Conservation (phyloP, 179 eudicot genomes). For the Beta corolliflora region DNA sequence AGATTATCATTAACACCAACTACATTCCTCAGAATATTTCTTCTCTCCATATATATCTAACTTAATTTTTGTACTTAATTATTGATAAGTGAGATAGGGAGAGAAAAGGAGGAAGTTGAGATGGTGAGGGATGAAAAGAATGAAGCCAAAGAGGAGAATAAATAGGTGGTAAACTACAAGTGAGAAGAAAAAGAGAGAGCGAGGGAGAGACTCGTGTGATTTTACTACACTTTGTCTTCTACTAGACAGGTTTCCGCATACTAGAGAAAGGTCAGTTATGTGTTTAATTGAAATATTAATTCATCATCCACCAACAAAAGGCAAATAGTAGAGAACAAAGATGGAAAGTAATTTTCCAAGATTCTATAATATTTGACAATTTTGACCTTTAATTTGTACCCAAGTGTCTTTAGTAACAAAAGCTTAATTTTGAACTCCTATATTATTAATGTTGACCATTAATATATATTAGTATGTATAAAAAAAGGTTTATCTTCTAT, state of each 20-base stretch:
- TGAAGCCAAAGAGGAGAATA: slow-evolving; percentile 11
- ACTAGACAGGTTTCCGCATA: slow-evolving; percentile 6
- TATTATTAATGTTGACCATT: no score
- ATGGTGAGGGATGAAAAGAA: slow-evolving; percentile 11
- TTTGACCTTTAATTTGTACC: background rate
- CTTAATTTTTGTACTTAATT: background rate
- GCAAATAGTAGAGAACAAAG: background rate
- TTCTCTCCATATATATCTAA: background rate
- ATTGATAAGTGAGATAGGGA: background rate
- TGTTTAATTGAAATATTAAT: background rate
- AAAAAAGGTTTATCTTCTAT: no score
- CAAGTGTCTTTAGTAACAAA: background rate
- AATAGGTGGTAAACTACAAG: background rate
- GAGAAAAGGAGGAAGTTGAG: background rate
- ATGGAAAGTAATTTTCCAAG: background rate
- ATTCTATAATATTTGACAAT: background rate
- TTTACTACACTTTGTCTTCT: slow-evolving; percentile 21
- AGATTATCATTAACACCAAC: no score
- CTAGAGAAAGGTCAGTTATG: slow-evolving; percentile 4
- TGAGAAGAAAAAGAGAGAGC: background rate
- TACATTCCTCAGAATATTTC: background rate
- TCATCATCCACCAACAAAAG: background rate
- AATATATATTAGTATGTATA: no score
- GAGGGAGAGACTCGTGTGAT: background rate
- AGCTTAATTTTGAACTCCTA: no score